These are phyloP conservation scores for Trichaptum fuscoviolaceum DNA, from an alignment of 768 basidiomycete genomes.

Conservation along the genomic window DNA sequence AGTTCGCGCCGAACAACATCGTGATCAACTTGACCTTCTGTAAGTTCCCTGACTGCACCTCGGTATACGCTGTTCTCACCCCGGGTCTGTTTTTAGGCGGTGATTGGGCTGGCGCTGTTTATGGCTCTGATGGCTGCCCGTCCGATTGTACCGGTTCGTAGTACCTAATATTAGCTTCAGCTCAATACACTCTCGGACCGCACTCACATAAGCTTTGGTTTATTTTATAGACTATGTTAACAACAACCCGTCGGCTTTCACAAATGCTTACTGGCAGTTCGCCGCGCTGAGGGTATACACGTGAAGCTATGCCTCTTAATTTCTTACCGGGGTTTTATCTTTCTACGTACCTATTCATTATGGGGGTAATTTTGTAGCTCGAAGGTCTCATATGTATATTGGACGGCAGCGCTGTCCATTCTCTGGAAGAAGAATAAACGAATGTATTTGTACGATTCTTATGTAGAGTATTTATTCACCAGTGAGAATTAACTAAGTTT, in stretches of 20 bases:
- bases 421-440: background rate
- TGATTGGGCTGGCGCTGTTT: slow-evolving; percentile 18
- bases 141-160: slow-evolving; percentile 15
- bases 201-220: background rate
- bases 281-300: slow-evolving; percentile 32
- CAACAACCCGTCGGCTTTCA: slow-evolving; percentile 35
- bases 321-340: background rate
- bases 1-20: slow-evolving; percentile 56
- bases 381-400: background rate
- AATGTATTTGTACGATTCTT: no score
- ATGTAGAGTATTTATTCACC: no score
- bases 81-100: slow-evolving; percentile 11
- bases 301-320: background rate
- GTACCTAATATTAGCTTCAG: background rate
- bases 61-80: background rate
- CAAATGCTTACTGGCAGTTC: slow-evolving; percentile 38
- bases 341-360: background rate
- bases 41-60: slow-evolving; percentile 23
- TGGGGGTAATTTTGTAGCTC: background rate
- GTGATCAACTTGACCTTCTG: slow-evolving; percentile 69
- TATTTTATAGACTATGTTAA: background rate
- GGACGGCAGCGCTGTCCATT: background rate
- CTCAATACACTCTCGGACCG: background rate
- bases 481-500: no score
- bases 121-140: slow-evolving; percentile 15